A percentile compares a stretch with the other conserved stretches of the same genome.
These are phyloP conservation scores for Myxozyma mucilagina DNA, from an alignment of 805 yeast genomes.

Conservation along the genomic window DNA sequence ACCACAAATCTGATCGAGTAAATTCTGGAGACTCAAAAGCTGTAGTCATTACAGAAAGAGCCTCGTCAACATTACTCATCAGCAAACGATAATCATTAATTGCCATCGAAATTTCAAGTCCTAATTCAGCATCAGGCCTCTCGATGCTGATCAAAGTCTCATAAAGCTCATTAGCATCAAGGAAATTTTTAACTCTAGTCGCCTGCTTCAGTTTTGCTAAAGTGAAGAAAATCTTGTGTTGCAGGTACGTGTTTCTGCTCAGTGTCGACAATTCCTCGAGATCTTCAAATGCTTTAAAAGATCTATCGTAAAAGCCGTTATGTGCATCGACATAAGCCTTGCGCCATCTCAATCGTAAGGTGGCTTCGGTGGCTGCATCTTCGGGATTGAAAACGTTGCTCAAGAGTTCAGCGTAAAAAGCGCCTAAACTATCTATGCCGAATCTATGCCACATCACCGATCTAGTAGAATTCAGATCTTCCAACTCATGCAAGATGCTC, in stretches of 20 bases:
- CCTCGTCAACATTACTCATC: background rate
- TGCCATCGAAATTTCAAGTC: background rate
- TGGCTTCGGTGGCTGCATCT: slow-evolving; percentile 5
- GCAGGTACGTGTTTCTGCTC: background rate
- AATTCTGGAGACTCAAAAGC: background rate
- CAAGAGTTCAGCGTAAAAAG: slow-evolving; percentile 5
- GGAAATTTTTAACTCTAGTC: background rate
- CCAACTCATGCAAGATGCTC: slow-evolving; percentile 7
- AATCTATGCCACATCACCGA: slow-evolving; percentile 17
- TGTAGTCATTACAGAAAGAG: background rate
- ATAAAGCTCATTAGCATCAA: background rate
- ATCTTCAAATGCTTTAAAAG: background rate
- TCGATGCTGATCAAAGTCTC: background rate
- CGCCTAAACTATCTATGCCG: slow-evolving; percentile 11
- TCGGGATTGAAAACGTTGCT: background rate
- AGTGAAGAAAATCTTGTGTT: background rate
- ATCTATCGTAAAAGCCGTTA: background rate
- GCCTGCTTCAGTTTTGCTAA: background rate
- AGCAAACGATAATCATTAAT: background rate
- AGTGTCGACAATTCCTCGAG: background rate
- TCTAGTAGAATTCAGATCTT: slow-evolving; percentile 13
- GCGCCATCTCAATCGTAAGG: slow-evolving; percentile 14
- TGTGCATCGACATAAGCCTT: slow-evolving; percentile 6
- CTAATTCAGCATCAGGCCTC: background rate
- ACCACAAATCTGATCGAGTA: background rate